A percentile compares a stretch with the other conserved stretches of the same genome.
phyloP scores from a whole-genome alignment of 768 basidiomycete species.

The Hygrophorus russula region DNA sequence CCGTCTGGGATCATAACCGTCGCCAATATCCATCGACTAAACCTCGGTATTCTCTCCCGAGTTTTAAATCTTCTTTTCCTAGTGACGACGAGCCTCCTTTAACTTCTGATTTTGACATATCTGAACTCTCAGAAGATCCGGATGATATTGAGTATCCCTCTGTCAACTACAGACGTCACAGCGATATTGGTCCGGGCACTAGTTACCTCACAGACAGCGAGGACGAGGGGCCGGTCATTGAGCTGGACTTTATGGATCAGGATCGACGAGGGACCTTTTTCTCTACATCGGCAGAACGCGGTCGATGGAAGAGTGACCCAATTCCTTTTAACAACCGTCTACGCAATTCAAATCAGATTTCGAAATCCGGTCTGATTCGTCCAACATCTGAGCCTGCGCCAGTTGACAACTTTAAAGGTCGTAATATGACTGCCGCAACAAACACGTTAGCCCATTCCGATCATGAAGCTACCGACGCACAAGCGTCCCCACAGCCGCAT shows the following conservation, averaged over 20 bases:
- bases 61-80: constrained; percentile 17
- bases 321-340: constrained; percentile 17
- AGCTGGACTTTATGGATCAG: neutral
- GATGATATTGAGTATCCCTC: neutral
- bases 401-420: no score
- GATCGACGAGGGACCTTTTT: constrained; percentile 37
- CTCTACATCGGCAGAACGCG: constrained; percentile 45
- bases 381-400: no score
- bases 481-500: no score
- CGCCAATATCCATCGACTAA: constrained; percentile 9
- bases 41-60: constrained; percentile 15
- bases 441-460: no score
- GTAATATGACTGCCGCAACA: no score
- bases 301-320: constrained; percentile 45
- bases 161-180: constrained; percentile 9
- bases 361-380: constrained; percentile 12
- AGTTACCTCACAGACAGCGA: neutral
- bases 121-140: constrained; percentile 19
- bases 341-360: constrained; percentile 6
- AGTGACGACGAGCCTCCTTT: constrained; percentile 17
- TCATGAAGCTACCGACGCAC: no score
- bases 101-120: constrained; percentile 23
- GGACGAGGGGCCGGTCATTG: neutral
- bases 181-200: constrained; percentile 13
- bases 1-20: constrained; percentile 12